phyloP scores from a whole-genome alignment of 257 asterid genomes.

The Striga asiatica region DNA sequence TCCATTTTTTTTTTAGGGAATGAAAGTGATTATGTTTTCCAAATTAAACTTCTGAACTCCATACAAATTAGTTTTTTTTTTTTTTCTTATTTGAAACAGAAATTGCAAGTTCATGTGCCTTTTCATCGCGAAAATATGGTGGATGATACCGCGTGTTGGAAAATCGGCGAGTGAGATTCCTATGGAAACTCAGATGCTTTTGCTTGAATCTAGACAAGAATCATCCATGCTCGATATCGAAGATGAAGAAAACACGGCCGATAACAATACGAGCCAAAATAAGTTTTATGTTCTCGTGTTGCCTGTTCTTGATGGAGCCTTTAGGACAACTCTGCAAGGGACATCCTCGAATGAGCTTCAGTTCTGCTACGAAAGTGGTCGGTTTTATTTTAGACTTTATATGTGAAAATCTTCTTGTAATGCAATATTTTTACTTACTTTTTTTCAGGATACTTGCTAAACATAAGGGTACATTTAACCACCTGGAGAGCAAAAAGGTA shows the following conservation, averaged over 20 bases:
- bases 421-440: not conserved
- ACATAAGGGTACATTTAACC: constrained; percentile 30
- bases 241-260: constrained; percentile 4
- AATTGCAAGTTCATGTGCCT: constrained; percentile 32
- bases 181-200: constrained; percentile 49
- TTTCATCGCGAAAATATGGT: constrained; percentile 41
- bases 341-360: constrained; percentile 31
- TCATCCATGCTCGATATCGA: constrained; percentile 10
- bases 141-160: constrained; percentile 54
- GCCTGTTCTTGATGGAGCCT: constrained; percentile 45
- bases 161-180: constrained; percentile 33
- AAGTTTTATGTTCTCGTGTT: constrained; percentile 34
- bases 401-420: not conserved
- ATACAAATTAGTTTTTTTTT: no score
- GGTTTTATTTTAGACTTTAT: not conserved
- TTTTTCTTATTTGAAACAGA: no score
- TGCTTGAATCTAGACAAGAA: constrained; percentile 31
- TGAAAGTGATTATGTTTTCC: no score
- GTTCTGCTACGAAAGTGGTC: constrained; percentile 50
- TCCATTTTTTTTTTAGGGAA: no score
- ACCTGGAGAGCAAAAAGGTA: constrained; percentile 32
- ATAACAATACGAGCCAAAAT: constrained; percentile 4
- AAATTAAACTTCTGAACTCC: no score
- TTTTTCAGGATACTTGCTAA: constrained; percentile 24
- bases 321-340: constrained; percentile 44